phyloP scores from a whole-genome alignment of 345 rosid species.

The Bruguiera sexangula region DNA sequence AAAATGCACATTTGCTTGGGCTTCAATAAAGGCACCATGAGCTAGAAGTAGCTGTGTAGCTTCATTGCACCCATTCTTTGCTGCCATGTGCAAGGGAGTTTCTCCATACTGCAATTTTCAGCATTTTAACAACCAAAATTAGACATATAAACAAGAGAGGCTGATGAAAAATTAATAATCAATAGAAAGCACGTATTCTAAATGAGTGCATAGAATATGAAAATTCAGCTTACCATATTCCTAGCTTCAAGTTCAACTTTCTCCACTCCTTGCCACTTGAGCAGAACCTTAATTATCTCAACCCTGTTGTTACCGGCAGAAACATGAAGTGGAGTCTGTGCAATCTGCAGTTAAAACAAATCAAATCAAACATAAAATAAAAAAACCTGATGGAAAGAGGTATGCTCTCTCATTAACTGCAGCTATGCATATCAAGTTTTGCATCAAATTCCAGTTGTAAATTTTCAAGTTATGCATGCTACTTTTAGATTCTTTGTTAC shows the following conservation, averaged over 20 bases:
- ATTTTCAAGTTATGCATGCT: no score
- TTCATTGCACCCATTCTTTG: constrained; percentile 89
- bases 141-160: constrained; percentile 8
- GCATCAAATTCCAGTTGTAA: background rate
- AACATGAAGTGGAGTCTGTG: constrained; percentile 95
- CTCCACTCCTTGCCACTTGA: constrained; percentile 65
- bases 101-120: constrained; percentile 75
- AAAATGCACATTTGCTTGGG: constrained; percentile 73
- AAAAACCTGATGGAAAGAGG: background rate
- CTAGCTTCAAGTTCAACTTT: constrained; percentile 80
- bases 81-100: constrained; percentile 99
- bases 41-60: constrained; percentile 75
- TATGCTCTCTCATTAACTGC: background rate
- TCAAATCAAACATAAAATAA: constrained; percentile 1
- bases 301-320: constrained; percentile 77
- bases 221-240: constrained; percentile 55
- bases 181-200: background rate
- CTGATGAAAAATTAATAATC: background rate
- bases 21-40: constrained; percentile 83
- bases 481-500: no score
- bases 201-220: background rate
- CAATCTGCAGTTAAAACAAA: constrained; percentile 62
- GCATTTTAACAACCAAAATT: constrained; percentile 11
- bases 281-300: constrained; percentile 68
- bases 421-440: background rate